Percentiles rank a stretch among this genome's conserved stretches.
phyloP scores from a whole-genome alignment of 1,284 basidiomycete species.

The Rhodotorula sp. region DNA sequence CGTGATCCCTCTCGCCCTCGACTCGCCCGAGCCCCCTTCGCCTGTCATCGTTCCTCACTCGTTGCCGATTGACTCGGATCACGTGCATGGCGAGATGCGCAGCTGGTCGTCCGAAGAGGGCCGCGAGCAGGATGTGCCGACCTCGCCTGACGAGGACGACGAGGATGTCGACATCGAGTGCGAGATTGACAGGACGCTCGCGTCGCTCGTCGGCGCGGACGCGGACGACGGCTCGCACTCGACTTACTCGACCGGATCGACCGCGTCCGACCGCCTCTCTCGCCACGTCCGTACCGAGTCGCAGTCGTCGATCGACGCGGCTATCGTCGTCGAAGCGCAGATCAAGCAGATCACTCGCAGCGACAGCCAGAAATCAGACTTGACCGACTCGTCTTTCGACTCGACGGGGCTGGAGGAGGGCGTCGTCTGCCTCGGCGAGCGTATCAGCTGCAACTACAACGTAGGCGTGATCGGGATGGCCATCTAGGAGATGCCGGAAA shows the following conservation, averaged over 20 bases:
- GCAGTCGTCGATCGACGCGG: conserved; percentile 7
- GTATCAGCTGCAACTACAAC: conserved; percentile 33
- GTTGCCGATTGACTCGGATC: neutral
- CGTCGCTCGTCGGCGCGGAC: conserved; percentile 14
- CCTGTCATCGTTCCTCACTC: conserved; percentile 2
- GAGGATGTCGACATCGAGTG: conserved; percentile 17
- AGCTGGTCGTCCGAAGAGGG: neutral
- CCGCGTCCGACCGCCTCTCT: neutral
- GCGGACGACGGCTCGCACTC: conserved; percentile 1
- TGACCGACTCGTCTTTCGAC: conserved; percentile 17
- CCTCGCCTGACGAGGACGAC: conserved; percentile 4
- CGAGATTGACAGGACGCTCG: conserved; percentile 34
- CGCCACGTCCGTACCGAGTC: conserved; percentile 1
- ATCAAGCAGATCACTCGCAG: neutral
- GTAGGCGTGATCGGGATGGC: conserved; percentile 35
- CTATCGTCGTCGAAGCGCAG: neutral
- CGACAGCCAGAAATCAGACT: neutral
- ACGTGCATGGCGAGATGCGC: neutral
- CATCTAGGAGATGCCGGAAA: conserved; percentile 12
- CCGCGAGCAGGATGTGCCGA: conserved; percentile 1
- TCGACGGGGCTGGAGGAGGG: conserved; percentile 20
- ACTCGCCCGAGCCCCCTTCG: conserved; percentile 3
- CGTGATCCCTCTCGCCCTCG: neutral
- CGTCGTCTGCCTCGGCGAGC: conserved; percentile 37
- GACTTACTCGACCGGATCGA: neutral